A percentile compares a stretch with the other conserved stretches of the same genome.
phyloP scores from a whole-genome alignment of 2,329 filamentous ascomycete genomes.

The Cladophialophora yegresii region DNA sequence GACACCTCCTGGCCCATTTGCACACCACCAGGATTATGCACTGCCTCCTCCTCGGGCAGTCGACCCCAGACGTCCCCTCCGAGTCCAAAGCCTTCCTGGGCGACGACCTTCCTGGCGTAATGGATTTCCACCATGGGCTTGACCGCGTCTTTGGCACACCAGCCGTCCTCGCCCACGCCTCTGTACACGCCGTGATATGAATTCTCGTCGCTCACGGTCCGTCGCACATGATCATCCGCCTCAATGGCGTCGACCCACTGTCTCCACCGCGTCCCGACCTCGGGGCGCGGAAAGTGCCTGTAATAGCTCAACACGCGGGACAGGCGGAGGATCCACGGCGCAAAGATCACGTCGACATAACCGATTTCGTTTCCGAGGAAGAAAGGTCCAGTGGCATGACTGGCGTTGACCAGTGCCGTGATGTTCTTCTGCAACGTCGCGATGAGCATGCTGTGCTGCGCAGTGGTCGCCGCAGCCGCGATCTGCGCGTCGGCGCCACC shows the following conservation, averaged over 20 bases:
- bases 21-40: constrained; percentile 3
- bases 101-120: constrained; percentile 32
- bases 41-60: constrained; percentile 25
- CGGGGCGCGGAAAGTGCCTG: constrained; percentile 65
- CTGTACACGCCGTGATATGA: constrained; percentile 52
- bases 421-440: constrained; percentile 63
- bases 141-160: constrained; percentile 23
- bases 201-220: constrained; percentile 67
- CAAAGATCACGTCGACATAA: constrained; percentile 74
- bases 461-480: constrained; percentile 13
- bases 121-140: constrained; percentile 33
- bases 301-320: constrained; percentile 66
- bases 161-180: constrained; percentile 34
- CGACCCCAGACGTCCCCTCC: constrained; percentile 34
- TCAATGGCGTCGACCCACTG: constrained; percentile 72
- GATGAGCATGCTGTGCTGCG: constrained; percentile 33
- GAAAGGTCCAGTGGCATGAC: constrained; percentile 65
- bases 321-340: constrained; percentile 72
- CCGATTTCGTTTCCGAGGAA: constrained; percentile 62
- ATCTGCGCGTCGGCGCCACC: constrained; percentile 15
- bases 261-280: constrained; percentile 65
- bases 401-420: constrained; percentile 60
- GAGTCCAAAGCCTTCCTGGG: constrained; percentile 34
- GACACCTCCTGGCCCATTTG: not conserved
- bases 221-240: constrained; percentile 61